Conservation (phyloP, 768 basidiomycete genomes). For the Galerina marginata region DNA sequence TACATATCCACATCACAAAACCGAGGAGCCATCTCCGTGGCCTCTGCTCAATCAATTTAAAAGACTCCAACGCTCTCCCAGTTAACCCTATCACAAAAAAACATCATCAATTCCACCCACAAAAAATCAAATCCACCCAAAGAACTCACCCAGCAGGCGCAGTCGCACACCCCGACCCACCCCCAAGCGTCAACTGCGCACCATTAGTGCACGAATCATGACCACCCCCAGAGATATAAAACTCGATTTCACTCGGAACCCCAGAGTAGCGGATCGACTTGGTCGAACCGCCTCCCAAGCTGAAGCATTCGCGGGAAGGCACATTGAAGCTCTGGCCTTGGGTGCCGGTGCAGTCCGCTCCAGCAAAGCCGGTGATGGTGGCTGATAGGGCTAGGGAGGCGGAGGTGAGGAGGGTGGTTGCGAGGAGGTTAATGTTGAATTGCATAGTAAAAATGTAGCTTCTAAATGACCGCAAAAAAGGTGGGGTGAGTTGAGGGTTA, state of each 20-base stretch:
- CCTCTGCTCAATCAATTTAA: no score
- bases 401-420: slow-evolving; percentile 16
- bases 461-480: slow-evolving; percentile 14
- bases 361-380: slow-evolving; percentile 10
- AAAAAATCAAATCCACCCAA: no score
- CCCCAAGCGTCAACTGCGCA: slow-evolving; percentile 7
- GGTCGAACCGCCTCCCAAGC: slow-evolving; percentile 14
- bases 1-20: no score
- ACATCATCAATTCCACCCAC: no score
- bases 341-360: slow-evolving; percentile 12
- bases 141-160: slow-evolving; percentile 24
- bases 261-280: slow-evolving; percentile 26
- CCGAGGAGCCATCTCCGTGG: no score
- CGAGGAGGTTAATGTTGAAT: slow-evolving; percentile 21
- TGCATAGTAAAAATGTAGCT: slow-evolving; percentile 24
- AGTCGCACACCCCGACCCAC: slow-evolving; percentile 24
- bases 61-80: slow-evolving; percentile 20
- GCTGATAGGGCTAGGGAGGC: slow-evolving; percentile 22
- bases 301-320: slow-evolving; percentile 14
- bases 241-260: slow-evolving; percentile 18
- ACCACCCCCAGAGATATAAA: slow-evolving; percentile 22
- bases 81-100: slow-evolving; percentile 19
- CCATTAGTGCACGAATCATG: slow-evolving; percentile 25
- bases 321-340: neutral
- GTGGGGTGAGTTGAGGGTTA: neutral